Evolutionary conservation across 176 grass and related monocot species (phyloP).

Genomic region (Metroxylon sagu): DNA sequence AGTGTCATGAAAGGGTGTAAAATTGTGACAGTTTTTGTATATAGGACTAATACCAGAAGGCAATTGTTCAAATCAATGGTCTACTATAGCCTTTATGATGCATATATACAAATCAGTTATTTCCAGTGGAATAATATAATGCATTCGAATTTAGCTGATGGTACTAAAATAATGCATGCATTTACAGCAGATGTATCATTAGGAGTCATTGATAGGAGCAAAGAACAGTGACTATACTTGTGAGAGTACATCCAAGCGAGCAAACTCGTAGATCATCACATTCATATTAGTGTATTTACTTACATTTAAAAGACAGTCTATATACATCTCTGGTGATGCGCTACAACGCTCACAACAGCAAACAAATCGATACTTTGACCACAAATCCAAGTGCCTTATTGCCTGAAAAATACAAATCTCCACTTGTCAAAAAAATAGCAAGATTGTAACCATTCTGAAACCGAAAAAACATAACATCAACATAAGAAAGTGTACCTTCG

Average conservation of each 20-base stretch:
- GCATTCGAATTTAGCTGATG: too few relatives aligned
- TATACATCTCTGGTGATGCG: slow-evolving; percentile 35
- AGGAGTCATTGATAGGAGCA: too few relatives aligned
- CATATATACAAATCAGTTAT: too few relatives aligned
- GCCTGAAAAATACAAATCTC: slow-evolving; percentile 20
- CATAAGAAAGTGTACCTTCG: slow-evolving; percentile 37
- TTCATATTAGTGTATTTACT: slow-evolving; percentile 24
- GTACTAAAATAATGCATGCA: too few relatives aligned
- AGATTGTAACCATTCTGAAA: neutral
- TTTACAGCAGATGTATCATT: too few relatives aligned
- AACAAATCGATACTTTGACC: slow-evolving; percentile 72
- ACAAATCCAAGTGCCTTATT: slow-evolving; percentile 53
- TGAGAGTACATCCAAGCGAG: neutral
- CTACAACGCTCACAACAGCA: slow-evolving; percentile 72
- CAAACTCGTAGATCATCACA: neutral
- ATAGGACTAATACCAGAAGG: too few relatives aligned
- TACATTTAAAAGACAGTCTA: slow-evolving; percentile 79
- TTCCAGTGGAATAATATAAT: too few relatives aligned
- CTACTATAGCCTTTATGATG: too few relatives aligned
- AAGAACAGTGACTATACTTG: slow-evolving; percentile 2
- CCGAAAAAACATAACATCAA: neutral
- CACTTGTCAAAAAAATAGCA: neutral
- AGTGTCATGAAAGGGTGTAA: too few relatives aligned
- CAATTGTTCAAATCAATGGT: too few relatives aligned
- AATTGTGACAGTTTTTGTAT: too few relatives aligned